Evolutionary conservation across 1,284 basidiomycete species (phyloP), one percentile per base, ranked within the genome.

Genomic region (Cutaneotrichosporon curvatum): DNA sequence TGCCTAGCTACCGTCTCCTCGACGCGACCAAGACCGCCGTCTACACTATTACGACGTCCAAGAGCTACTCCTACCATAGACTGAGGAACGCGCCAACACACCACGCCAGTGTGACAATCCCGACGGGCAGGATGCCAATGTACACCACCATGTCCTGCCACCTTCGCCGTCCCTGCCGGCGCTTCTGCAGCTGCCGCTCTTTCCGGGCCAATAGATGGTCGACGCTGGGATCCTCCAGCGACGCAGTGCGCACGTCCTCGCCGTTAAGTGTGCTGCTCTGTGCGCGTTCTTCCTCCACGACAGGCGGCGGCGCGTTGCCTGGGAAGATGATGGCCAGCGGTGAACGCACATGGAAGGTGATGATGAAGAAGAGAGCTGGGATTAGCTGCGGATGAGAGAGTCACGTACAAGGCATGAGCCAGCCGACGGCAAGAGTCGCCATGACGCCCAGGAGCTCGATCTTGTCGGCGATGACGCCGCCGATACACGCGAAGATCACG

Each of bases 101-200:
- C 71, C 71, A 73, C 32, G 55, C 53, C 7, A 67, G 48, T 18
- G 59, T 60, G 0, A 68, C 49, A 11, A 50, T 51, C 7, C 70
- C 70, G 8, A 68, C 61, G 9, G 71, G 71, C 34, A 71, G 42
- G 36, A 72, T 71, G 16, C 70, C 71, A 12, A 73, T 52, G 46
- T 72, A 73, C 12, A 73, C 70, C 33, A 73, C 68, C 39, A 70
- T 45, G 50, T 73, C 72, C 58, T 73, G 72, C 72, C 72, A 73
- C 39, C 73, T 47, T 32, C 72, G 50, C 41, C 70, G 59, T 0
- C 68, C 71, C 19, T 63, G 53, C 35, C 71, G 50, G n/a, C 68
- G 59, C 37, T 65, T 67, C 57, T 74, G 72, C 39, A 74, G 54
- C 55, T 74, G 71, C 12, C 63, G 49, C 50, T 74, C 72, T 45